phyloP scores from a whole-genome alignment of 2,329 filamentous ascomycete genomes.

The Xenoacremonium recifei region DNA sequence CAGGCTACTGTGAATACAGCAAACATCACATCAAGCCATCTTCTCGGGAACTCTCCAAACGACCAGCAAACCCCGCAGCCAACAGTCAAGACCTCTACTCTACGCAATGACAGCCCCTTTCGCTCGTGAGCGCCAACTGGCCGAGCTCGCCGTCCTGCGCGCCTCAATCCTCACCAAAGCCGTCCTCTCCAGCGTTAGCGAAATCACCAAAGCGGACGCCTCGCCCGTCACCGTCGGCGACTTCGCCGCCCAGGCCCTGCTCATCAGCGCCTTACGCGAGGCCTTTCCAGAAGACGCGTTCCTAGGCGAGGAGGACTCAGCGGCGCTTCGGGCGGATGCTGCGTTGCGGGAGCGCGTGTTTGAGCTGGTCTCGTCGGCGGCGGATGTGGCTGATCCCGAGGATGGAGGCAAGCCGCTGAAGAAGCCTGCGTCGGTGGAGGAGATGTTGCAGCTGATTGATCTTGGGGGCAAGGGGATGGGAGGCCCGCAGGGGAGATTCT shows the following conservation, averaged over 20 bases:
- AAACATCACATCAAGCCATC: no score
- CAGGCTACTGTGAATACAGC: no score
- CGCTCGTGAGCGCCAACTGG: constrained; percentile 30
- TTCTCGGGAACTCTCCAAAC: no score
- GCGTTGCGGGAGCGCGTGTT: constrained; percentile 52
- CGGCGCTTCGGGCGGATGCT: constrained; percentile 47
- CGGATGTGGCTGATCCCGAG: constrained; percentile 8
- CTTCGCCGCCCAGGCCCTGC: constrained; percentile 61
- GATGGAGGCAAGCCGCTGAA: constrained; percentile 26
- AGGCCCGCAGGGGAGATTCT: constrained; percentile 43
- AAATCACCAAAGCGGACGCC: constrained; percentile 55
- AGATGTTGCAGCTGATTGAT: constrained; percentile 63
- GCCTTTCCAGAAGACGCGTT: constrained; percentile 56
- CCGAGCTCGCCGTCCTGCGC: constrained; percentile 49
- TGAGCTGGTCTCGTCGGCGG: constrained; percentile 43
- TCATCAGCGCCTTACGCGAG: constrained; percentile 54
- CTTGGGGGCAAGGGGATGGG: constrained; percentile 45
- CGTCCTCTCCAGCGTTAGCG: constrained; percentile 41
- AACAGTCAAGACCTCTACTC: no score
- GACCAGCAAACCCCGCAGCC: constrained; percentile 2
- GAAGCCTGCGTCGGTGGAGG: constrained; percentile 43
- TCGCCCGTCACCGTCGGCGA: constrained; percentile 64
- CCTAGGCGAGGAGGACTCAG: constrained; percentile 60
- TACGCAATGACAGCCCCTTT: constrained; percentile 22
- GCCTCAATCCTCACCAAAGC: constrained; percentile 57